A percentile compares a stretch with the other conserved stretches of the same genome.
Conservation (phyloP, 2,329 filamentous ascomycete genomes). For the Emergomyces africanus region DNA sequence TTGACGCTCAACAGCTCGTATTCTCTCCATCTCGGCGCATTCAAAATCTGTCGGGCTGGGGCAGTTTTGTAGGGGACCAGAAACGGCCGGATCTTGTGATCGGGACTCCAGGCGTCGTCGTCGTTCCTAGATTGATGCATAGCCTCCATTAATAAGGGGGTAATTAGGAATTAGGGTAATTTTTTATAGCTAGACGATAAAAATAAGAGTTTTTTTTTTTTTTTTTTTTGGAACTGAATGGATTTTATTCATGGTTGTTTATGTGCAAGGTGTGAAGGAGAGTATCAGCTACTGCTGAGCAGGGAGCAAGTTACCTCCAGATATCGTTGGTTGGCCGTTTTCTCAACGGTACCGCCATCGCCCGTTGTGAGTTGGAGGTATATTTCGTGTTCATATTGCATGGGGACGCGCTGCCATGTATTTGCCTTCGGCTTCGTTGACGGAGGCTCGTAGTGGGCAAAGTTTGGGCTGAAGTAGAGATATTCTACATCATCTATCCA, state of each 20-base stretch:
- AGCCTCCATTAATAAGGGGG: not conserved
- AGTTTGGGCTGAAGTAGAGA: slow-evolving; percentile 3
- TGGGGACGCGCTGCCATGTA: slow-evolving; percentile 7
- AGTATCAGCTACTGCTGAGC: not conserved
- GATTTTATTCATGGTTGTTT: not conserved
- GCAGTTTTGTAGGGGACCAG: slow-evolving; percentile 13
- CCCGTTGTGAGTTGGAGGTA: slow-evolving; percentile 19
- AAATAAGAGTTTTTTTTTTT: not conserved
- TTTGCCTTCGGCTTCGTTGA: not conserved
- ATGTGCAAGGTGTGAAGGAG: not conserved
- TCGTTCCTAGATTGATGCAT: slow-evolving; percentile 14
- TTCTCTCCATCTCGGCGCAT: slow-evolving; percentile 12
- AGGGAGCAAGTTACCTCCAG: slow-evolving; percentile 14
- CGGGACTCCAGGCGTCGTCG: slow-evolving; percentile 13
- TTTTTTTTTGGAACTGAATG: too few species aligned
- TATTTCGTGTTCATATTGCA: slow-evolving; percentile 22
- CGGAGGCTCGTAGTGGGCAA: not conserved
- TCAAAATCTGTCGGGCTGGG: slow-evolving; percentile 19
- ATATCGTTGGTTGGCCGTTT: slow-evolving; percentile 21
- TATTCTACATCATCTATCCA: not conserved
- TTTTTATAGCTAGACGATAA: not conserved
- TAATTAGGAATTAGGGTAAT: too few species aligned
- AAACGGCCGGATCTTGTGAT: slow-evolving; percentile 19
- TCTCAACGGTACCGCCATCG: slow-evolving; percentile 8
- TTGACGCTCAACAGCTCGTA: not conserved